Evolutionary conservation across 768 basidiomycete genomes (phyloP), one percentile per base, ranked within the genome.

Genomic region (Trametes sanguinea): DNA sequence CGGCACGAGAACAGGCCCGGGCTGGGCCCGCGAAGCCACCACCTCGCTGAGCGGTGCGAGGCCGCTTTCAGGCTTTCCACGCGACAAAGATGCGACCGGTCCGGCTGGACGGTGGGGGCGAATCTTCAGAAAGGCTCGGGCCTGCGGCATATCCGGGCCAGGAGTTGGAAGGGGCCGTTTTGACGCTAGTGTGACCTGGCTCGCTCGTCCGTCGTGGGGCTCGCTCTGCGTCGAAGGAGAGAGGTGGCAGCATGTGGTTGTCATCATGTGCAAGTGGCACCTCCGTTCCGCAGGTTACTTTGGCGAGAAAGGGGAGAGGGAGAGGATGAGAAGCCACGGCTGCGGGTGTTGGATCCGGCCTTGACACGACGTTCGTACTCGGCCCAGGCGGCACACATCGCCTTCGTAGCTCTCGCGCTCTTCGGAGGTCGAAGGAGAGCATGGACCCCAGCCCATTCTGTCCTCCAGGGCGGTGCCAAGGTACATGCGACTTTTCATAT

Each of bases 401-500:
- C 74, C 61, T 85, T 85, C 81, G 71, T 85, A 89, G 14, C 75
- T 73, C 65, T 84, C 82, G 50, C 85, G 83, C 57, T 85, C 83
- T 33, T 74, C 70, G 9, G 83, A 78, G 8, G 77, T 74, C 29
- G 77, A 69, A 0, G 77, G 73, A 11, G 76, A 68, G 14, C 78
- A 74, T 9, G 76, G 69, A 32, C 71, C 65, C 83, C 87, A 86
- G 46, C 75, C 73, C 62, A 86, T 82, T 4, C 80, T 76, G 30
- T 83, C 79, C 53, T 80, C 72, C 8, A 86, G 72, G 3, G 78
- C 75, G 58, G 71, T 68, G 35, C 78, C 77, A 6, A 86, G 70
- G 7, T 76, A 76, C 65, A 83, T 83, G 66, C 81, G 80, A 63
- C 87, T 83, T 64, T 80, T 76, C 87, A 89, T 89, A 69, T 88